Evolutionary conservation across 495 filamentous ascomycete genomes (phyloP), one percentile per base, ranked within the genome.

Genomic region (Penicilliopsis zonata): DNA sequence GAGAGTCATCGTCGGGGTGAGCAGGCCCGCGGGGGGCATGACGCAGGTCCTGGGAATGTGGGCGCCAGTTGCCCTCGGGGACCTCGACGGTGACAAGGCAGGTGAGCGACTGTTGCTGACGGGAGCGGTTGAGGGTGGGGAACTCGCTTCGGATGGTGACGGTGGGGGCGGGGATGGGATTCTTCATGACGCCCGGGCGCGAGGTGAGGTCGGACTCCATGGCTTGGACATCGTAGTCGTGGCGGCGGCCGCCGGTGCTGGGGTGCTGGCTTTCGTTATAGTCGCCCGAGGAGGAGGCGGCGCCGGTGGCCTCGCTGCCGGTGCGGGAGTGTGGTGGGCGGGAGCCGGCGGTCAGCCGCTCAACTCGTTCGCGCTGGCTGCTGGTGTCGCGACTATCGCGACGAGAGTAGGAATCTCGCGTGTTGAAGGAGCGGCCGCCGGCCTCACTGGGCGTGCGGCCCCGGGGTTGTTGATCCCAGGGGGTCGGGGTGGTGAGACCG

Each of bases 61-160:
- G 80, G 28, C 70, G 73, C 92, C 86, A 96, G 53, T 92, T 92
- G 35, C 75, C 83, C 46, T 92, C 88, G 1, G 86, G 74, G 3
- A 99, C 86, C 57, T 99, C 90, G 20, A 99, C 75, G 0, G 92
- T 95, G 18, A 99, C 70, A 41, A 99, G 61, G 51, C 92, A 96
- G 0, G 90, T 96, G 44, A 99, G 59, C 3, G 79, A 87, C 57
- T 99, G 90, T 53, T 95, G 90, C 52, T 92, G 85, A 30, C 90
- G 80, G 20, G 88, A 94, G 36, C 83, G 71, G 44, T 68, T 95
- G 45, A 99, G 67, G 2, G 90, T 95, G 8, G 90, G 90, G 48
- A 94, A 99, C 59, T 99, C 90, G 48, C 87, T 94, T 33, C 88
- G 82, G 16, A 99, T 78, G 5, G 82, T 92, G 17, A 99, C 86